Evolutionary conservation across 805 yeast species (phyloP).

Genomic region (Starmerella vitae): DNA sequence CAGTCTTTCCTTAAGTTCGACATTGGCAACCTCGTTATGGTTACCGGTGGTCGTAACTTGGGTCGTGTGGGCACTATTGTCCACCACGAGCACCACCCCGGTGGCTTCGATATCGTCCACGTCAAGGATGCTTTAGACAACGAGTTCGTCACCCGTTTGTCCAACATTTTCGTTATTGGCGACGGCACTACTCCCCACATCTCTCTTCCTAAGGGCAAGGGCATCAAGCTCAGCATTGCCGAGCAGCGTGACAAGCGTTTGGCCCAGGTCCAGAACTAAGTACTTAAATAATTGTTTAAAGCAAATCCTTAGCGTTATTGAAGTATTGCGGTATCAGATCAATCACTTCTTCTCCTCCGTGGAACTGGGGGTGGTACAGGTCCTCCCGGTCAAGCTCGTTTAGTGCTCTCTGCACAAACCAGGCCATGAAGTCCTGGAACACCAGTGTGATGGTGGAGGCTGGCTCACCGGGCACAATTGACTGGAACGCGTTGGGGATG

Average conservation of each 20-base stretch:
- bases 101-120: slow-evolving; percentile 96
- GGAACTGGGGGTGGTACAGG: slow-evolving; percentile 15
- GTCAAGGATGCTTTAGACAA: slow-evolving; percentile 89
- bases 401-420: slow-evolving; percentile 37
- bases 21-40: slow-evolving; percentile 82
- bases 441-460: slow-evolving; percentile 49
- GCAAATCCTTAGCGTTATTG: not conserved
- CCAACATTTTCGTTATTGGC: slow-evolving; percentile 89
- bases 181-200: slow-evolving; percentile 90
- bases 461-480: slow-evolving; percentile 1
- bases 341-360: slow-evolving; percentile 23
- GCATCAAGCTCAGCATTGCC: slow-evolving; percentile 88
- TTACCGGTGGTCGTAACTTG: slow-evolving; percentile 97
- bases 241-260: slow-evolving; percentile 99
- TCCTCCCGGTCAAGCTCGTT: slow-evolving; percentile 22
- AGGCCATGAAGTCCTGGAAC: slow-evolving; percentile 62
- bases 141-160: slow-evolving; percentile 88
- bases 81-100: slow-evolving; percentile 96
- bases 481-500: slow-evolving; percentile 71
- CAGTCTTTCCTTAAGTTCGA: slow-evolving; percentile 81
- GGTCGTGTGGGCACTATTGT: slow-evolving; percentile 93
- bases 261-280: slow-evolving; percentile 60
- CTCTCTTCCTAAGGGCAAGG: slow-evolving; percentile 97
- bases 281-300: slow-evolving; percentile 12
- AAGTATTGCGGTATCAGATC: slow-evolving; percentile 25